Evolutionary conservation across 768 basidiomycete genomes (phyloP), one percentile per base, ranked within the genome.

Genomic region (Mycena latifolia): DNA sequence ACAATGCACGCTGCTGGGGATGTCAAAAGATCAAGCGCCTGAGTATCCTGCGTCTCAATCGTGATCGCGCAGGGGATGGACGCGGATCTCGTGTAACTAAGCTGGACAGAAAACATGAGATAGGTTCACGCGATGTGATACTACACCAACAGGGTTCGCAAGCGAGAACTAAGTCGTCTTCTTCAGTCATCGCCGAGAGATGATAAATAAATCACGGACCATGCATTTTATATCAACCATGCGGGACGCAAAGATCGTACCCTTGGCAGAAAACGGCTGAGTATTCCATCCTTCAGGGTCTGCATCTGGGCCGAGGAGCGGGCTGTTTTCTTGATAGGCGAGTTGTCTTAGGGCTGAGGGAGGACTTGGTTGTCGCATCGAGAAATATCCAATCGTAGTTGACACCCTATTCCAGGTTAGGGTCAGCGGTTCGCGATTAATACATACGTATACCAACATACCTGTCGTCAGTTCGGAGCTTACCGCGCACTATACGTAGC

Each of bases 291-390:
- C 69, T 51, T 63, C 64, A 10, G 60, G 61, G 47, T 69, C 69
- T 29, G 47, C 61, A 3, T 63, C 56, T 33, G 69, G 69, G 7
- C 69, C 69, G 9, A 69, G 35, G 24, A 69, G 61, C 17, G 61
- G 61, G 22, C 51, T 55, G 47, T 63, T 70, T 52, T 66, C 69
- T 25, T 70, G 69, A 31, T 70, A 70, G 28, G 68, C 68, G 17
- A 69, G 41, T 64, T 61, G 52, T 28, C 67, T n/a, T 33, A 68
- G 35, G 12, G 22, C 6, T 14, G 67, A 68, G 48, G 67, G 54
- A 46, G 41, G 46, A 12, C 28, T 50, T 22, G 69, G 69, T 28
- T 70, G 69, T 20, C 33, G 41, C 65, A 70, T 70, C 17, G 69
- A 70, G 47, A 70, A 70, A 50, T 60, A 69, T 11, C 33, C 57